Conservation (phyloP, 176 grass and related monocot genomes). For the Oryza glaberrima region DNA sequence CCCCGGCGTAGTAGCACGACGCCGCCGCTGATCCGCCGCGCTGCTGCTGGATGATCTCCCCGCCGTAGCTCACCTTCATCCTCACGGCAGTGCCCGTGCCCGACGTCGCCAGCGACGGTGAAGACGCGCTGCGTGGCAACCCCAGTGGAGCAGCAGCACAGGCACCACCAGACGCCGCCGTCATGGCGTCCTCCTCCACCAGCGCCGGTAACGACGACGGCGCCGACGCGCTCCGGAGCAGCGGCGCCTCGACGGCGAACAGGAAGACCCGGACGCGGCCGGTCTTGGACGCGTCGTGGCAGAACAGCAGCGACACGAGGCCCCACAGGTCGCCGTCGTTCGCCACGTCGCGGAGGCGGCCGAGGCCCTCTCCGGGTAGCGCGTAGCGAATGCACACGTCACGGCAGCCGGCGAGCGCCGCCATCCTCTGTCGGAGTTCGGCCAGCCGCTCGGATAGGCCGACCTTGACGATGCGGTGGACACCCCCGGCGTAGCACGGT, state of each 20-base stretch:
- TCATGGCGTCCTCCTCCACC: too few relatives aligned
- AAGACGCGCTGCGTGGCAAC: not conserved
- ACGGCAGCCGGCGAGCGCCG: not conserved
- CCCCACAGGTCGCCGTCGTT: not conserved
- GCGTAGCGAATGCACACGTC: not conserved
- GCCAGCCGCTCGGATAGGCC: not conserved
- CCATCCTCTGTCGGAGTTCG: not conserved
- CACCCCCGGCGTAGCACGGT: not conserved
- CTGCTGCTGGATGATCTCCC: not conserved
- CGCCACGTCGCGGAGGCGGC: not conserved
- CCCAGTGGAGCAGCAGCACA: too few relatives aligned
- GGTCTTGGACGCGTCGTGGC: not conserved
- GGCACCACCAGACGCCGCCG: too few relatives aligned
- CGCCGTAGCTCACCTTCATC: slow-evolving; percentile 17
- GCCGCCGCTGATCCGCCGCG: not conserved
- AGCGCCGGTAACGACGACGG: too few relatives aligned
- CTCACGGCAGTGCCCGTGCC: not conserved
- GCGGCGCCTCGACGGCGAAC: too few relatives aligned
- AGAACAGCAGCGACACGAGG: not conserved
- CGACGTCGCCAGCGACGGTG: not conserved
- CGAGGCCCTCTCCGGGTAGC: not conserved
- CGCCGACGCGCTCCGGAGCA: too few relatives aligned
- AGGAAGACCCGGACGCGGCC: not conserved
- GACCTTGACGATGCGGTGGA: not conserved
- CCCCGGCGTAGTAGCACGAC: not conserved